phyloP scores from a whole-genome alignment of 2,329 filamentous ascomycete genomes.

The Aplosporella prunicola region DNA sequence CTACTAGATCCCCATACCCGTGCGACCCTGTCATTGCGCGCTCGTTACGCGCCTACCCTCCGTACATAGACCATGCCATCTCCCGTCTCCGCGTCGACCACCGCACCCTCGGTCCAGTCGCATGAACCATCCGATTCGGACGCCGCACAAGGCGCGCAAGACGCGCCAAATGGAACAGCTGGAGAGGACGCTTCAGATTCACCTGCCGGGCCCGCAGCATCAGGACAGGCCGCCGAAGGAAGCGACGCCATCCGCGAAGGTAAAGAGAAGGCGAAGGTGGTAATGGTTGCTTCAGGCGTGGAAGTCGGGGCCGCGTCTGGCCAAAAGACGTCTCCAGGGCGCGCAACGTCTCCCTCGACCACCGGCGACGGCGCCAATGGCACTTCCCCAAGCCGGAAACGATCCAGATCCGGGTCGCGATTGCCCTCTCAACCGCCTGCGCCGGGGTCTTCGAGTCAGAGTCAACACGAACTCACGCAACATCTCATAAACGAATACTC shows the following conservation, averaged over 20 bases:
- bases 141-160: conserved; percentile 20
- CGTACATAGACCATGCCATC: conserved; percentile 24
- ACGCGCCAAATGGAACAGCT: conserved; percentile 21
- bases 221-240: conserved; percentile 21
- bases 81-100: conserved; percentile 18
- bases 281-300: conserved; percentile 45
- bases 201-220: conserved; percentile 19
- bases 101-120: conserved; percentile 16
- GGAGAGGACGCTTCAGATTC: conserved; percentile 23
- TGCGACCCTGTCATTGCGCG: conserved; percentile 21
- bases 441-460: conserved; percentile 31
- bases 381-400: conserved; percentile 43
- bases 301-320: conserved; percentile 24
- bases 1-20: conserved; percentile 14
- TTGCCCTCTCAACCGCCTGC: conserved; percentile 33
- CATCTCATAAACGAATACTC: conserved; percentile 55
- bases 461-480: conserved; percentile 28
- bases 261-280: conserved; percentile 51
- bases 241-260: conserved; percentile 45
- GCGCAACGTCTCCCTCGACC: conserved; percentile 22
- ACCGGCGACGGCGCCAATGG: conserved; percentile 38
- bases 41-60: conserved; percentile 16
- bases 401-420: conserved; percentile 50
- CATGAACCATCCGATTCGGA: conserved; percentile 19
- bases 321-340: conserved; percentile 19